Evolutionary conservation across 352 stramenopile genomes (phyloP), one percentile per base, ranked within the genome.

Genomic region (Phytophthora boehmeriae): DNA sequence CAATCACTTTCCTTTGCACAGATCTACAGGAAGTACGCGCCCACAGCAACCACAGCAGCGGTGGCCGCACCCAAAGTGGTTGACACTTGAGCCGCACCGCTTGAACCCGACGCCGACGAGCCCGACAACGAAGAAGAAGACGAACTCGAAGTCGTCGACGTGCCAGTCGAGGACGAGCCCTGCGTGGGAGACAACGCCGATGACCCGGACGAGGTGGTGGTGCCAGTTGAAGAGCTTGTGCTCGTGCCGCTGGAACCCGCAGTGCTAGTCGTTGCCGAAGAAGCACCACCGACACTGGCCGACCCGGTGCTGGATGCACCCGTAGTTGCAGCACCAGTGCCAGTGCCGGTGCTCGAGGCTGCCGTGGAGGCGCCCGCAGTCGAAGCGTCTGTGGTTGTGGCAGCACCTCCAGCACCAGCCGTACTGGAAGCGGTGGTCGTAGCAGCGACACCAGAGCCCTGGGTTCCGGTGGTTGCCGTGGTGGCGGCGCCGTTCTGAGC

Each of bases 401-500:
- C 8, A 22, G 35, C 8, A 38, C 5, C 34, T 25, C n/a, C n/a
- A 27, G 48, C 17, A 35, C 23, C 30, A 11, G 19, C 32, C 4
- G 42, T 44, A 32, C 54, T 35, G 6, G 49, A 46, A 8, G 14
- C 35, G 6, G 49, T 34, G 2, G 49, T 56, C 16, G 50, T 32
- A 41, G 36, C 13, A 17, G 27, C 50, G 13, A 30, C 25, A 30
- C 25, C 25, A 13, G 44, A 8, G 45, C 16, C 5, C 16, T 28
- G 9, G 11, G 23, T 17, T 52, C 16, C 52, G 23, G 52, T 34
- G 41, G 41, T n/a, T 11, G 38, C 55, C 3, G 48, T 48, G 14
- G 47, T 43, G 45, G 17, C 30, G 1, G 52, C 38, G 38, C 38
- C 47, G 38, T 50, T 57, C 45, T 71, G 62, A 20, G 55, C 62